These are phyloP conservation scores for Talaromyces sp. DNA, from an alignment of 2,329 filamentous ascomycete species.

Conservation along the genomic window DNA sequence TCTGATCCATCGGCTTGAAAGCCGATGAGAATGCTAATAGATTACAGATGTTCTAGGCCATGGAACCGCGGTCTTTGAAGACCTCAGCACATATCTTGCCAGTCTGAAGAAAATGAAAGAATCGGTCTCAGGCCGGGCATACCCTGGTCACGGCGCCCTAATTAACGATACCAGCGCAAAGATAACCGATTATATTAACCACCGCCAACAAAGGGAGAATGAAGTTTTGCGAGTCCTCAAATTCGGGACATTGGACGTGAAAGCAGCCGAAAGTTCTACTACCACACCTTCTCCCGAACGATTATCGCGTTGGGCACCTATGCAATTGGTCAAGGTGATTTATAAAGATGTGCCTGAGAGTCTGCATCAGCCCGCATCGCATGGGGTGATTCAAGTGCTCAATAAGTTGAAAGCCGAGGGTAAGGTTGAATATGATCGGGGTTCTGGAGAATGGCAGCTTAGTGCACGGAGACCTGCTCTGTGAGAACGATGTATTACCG, in stretches of 20 bases:
- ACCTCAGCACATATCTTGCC: conserved; percentile 62
- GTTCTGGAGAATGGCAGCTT: conserved; percentile 28
- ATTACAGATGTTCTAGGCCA: conserved; percentile 67
- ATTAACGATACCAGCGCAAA: conserved; percentile 66
- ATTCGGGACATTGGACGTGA: conserved; percentile 32
- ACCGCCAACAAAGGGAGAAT: conserved; percentile 72
- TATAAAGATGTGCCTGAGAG: conserved; percentile 73
- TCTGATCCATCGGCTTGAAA: not conserved
- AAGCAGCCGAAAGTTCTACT: conserved; percentile 27
- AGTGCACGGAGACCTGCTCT: conserved; percentile 27
- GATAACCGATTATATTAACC: conserved; percentile 76
- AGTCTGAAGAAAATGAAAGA: conserved; percentile 65
- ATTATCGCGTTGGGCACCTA: conserved; percentile 56
- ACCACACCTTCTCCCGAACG: conserved; percentile 27
- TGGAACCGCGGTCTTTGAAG: conserved; percentile 79
- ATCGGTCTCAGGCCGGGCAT: conserved; percentile 60
- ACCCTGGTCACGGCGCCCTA: conserved; percentile 81
- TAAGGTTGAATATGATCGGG: conserved; percentile 47
- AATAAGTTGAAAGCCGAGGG: conserved; percentile 72
- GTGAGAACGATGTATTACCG: conserved; percentile 15
- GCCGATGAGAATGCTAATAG: not conserved
- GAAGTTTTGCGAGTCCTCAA: conserved; percentile 66
- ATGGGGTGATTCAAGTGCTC: conserved; percentile 72
- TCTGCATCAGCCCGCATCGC: conserved; percentile 69
- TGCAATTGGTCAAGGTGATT: conserved; percentile 82